Base-by-base conservation (phyloP, 2,329 filamentous ascomycete species). In the Aspergillus quadrilineatus region DNA sequence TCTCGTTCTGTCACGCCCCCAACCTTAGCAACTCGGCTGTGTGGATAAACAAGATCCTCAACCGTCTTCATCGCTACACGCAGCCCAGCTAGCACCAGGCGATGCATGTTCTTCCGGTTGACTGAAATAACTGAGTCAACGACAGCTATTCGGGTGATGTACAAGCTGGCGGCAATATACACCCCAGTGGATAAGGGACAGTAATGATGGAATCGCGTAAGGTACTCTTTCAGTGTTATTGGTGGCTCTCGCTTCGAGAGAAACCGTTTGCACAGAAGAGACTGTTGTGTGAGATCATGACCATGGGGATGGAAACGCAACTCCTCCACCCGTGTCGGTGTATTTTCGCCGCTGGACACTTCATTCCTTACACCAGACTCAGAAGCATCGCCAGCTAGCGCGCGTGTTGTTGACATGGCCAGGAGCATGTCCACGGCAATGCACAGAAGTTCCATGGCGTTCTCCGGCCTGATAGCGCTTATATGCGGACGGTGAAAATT, bases 101-200 rank as follows among this genome's bases (percentile, higher is more conserved):
- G 86, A 72, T 99, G 93, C 59, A 90, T 88, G 60, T 96, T 97
- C 55, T 90, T 84, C 56, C 83, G 82, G 2, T 92, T 96, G 6
- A 96, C 88, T 0, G 88, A 86, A 22, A 97, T 88, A 26, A 88
- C 84, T 63, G 85, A 85, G 69, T 95, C 90, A 44, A 88, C 81
- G 10, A 93, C 85, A 0, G 88, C 89, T 42, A 97, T 80, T 26
- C 88, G 86, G 69, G 93, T 87, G 63, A 97, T 93, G 76, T 96
- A 97, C 7, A 89, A 80, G 46, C 89, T 92, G 4, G 92, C 88
- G 1, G 93, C 91, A 28, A 99, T 85, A 75, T 96, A 97, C 8
- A 97, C 93, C 26, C 88, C 93, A 0, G 92, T 92, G 60, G 90
- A 95, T 84, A 96, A 92, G 3, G 94, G 92, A 68, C 93, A 97